A percentile compares a stretch with the other conserved stretches of the same genome.
Evolutionary conservation across 345 rosid genomes (phyloP).

Genomic region (Lepidium aucheri): DNA sequence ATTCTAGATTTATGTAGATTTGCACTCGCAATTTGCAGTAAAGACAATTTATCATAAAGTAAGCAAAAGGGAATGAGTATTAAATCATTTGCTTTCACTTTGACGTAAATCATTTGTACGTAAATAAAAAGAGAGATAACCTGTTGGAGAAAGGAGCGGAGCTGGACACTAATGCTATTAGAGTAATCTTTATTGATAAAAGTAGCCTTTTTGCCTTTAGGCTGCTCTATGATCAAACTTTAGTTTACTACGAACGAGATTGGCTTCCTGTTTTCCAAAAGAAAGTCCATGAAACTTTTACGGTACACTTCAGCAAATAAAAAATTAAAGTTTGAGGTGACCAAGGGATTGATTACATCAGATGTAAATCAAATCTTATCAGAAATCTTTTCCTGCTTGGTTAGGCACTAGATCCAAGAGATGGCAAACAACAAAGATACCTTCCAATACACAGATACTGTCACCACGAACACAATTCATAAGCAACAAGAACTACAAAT

Average conservation of each 20-base stretch:
- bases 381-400: background rate
- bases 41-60: conserved; percentile 1
- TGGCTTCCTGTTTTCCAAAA: background rate
- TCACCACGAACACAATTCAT: background rate
- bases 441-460: background rate
- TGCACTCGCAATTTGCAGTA: conserved; percentile 8
- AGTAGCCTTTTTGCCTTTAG: conserved; percentile 2
- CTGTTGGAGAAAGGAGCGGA: conserved; percentile 5
- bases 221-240: background rate
- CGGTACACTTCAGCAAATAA: background rate
- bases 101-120: background rate
- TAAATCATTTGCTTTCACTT: background rate
- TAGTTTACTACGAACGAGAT: background rate
- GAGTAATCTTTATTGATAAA: conserved; percentile 8
- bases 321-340: background rate
- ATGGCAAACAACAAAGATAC: background rate
- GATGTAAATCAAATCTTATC: background rate
- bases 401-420: background rate
- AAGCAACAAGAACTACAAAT: background rate
- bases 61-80: background rate
- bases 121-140: conserved; percentile 1
- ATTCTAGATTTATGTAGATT: background rate
- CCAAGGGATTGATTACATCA: background rate
- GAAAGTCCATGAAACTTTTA: background rate
- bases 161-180: conserved; percentile 18